Percentiles rank a stretch among this genome's conserved stretches.
phyloP scores from a whole-genome alignment of 176 grass and related monocot species.

The Poa pratensis region DNA sequence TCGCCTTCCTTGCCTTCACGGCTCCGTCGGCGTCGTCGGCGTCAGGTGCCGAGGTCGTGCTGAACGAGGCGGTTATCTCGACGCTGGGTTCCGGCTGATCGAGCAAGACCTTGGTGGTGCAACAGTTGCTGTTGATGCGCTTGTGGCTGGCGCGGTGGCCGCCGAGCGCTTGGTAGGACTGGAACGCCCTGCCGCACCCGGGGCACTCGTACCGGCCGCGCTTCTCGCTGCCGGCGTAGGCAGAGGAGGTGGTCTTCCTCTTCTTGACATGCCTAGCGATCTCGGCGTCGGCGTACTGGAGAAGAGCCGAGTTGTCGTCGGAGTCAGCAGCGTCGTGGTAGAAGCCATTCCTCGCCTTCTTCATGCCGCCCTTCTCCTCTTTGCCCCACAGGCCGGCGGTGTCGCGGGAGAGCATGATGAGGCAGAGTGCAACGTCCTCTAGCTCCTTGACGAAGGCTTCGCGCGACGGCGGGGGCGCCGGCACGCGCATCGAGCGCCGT shows the following conservation, averaged over 20 bases:
- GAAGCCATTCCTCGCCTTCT: background rate
- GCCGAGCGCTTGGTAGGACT: slow-evolving; percentile 72
- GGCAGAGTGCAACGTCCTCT: slow-evolving; percentile 62
- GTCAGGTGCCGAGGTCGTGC: background rate
- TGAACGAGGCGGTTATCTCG: slow-evolving; percentile 45
- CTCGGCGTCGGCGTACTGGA: background rate
- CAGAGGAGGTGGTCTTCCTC: background rate
- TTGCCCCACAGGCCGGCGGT: background rate
- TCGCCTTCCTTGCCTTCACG: slow-evolving; percentile 25
- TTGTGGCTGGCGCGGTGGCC: slow-evolving; percentile 69
- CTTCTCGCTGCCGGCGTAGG: slow-evolving; percentile 9
- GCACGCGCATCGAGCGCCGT: slow-evolving; percentile 45
- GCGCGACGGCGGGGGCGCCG: slow-evolving; percentile 13
- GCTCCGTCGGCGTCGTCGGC: background rate
- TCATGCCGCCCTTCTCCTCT: background rate
- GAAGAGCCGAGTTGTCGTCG: slow-evolving; percentile 25
- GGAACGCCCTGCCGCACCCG: slow-evolving; percentile 57
- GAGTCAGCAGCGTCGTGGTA: slow-evolving; percentile 22
- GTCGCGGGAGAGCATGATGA: slow-evolving; percentile 68
- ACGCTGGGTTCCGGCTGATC: slow-evolving; percentile 33
- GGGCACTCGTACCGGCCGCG: slow-evolving; percentile 49
- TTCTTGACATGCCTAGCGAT: background rate
- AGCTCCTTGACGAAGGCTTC: slow-evolving; percentile 39
- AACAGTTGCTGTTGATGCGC: slow-evolving; percentile 55
- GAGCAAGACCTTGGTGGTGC: background rate